phyloP scores from a whole-genome alignment of 2,329 filamentous ascomycete genomes.

The Cercospora zeae-maydis region DNA sequence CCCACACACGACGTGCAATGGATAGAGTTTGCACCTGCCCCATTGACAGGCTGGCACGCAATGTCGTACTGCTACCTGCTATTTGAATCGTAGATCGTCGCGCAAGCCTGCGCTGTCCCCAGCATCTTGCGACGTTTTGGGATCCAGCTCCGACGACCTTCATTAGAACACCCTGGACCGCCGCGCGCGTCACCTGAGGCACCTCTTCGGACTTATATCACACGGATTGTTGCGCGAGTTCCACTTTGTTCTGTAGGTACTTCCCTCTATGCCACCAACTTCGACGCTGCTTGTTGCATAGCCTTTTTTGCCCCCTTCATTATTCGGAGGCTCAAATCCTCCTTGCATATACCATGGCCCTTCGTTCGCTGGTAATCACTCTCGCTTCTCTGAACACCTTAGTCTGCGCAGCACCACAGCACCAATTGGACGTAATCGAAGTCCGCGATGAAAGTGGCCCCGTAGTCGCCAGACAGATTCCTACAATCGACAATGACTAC shows the following conservation, averaged over 20 bases:
- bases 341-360: neutral
- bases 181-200: neutral
- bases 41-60: conserved; percentile 4
- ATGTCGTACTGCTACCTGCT: conserved; percentile 2
- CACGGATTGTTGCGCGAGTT: neutral
- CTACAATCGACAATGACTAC: conserved; percentile 19
- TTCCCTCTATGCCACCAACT: neutral
- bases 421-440: conserved; percentile 1
- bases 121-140: neutral
- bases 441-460: neutral
- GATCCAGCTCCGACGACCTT: neutral
- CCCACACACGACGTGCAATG: neutral
- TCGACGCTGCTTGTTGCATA: neutral
- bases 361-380: conserved; percentile 3
- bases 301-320: neutral
- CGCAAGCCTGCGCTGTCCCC: no score
- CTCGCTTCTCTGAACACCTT: conserved; percentile 8
- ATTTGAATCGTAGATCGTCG: neutral
- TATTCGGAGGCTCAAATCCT: neutral
- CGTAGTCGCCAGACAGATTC: neutral
- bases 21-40: conserved; percentile 11
- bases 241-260: neutral
- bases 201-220: neutral
- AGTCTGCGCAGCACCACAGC: conserved; percentile 11
- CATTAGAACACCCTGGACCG: neutral